phyloP scores from a whole-genome alignment of 352 stramenopile genomes.

The Phytophthora crassamura region DNA sequence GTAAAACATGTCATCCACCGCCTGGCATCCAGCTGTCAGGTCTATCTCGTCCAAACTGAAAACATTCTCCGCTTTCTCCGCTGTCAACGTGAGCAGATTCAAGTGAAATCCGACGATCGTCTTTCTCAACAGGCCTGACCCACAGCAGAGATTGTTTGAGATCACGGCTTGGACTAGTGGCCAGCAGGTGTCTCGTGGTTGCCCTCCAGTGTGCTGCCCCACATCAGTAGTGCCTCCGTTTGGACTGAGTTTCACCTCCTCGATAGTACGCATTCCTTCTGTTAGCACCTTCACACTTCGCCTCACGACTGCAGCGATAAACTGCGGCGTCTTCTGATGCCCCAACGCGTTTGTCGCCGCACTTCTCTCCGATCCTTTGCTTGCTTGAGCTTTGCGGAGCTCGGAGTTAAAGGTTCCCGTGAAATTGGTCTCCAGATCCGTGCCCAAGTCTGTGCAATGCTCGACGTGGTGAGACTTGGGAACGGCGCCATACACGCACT shows the following conservation, averaged over 20 bases:
- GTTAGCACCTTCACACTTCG: conserved; percentile 19
- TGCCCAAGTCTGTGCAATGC: conserved; percentile 43
- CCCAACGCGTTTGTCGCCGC: conserved; percentile 34
- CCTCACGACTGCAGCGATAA: conserved; percentile 45
- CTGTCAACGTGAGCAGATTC: conserved; percentile 18
- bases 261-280: background rate
- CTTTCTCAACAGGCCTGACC: conserved; percentile 44
- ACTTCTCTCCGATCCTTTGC: conserved; percentile 38
- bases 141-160: conserved; percentile 42
- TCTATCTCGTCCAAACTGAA: conserved; percentile 7
- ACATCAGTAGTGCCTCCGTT: conserved; percentile 59
- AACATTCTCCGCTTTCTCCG: conserved; percentile 2
- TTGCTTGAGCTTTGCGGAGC: conserved; percentile 34
- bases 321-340: conserved; percentile 65
- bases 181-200: conserved; percentile 60
- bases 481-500: conserved; percentile 49
- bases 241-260: background rate
- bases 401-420: conserved; percentile 8
- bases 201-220: conserved; percentile 53
- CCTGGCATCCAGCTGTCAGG: conserved; percentile 13
- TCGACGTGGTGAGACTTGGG: conserved; percentile 31
- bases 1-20: conserved; percentile 30
- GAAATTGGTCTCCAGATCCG: conserved; percentile 19
- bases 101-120: conserved; percentile 44
- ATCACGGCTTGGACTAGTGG: conserved; percentile 50